A percentile compares a stretch with the other conserved stretches of the same genome.
phyloP scores from a whole-genome alignment of 2,329 filamentous ascomycete genomes.

The Cercospora brassicicola region DNA sequence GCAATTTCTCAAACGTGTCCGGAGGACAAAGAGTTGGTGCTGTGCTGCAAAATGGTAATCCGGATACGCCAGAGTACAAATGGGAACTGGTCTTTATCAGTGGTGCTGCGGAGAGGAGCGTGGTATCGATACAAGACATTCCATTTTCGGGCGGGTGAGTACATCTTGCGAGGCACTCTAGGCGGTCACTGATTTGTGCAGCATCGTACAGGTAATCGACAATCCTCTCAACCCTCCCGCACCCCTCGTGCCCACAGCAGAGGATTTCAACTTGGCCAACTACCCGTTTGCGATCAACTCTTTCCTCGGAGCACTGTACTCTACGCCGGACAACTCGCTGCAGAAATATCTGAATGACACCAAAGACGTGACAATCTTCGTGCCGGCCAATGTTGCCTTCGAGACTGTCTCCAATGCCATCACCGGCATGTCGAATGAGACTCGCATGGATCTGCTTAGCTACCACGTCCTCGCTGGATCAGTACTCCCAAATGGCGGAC shows the following conservation, averaged over 20 bases:
- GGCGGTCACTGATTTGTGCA: conserved; percentile 27
- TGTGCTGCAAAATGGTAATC: conserved; percentile 22
- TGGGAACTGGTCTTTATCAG: conserved; percentile 43
- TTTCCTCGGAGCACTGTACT: conserved; percentile 49
- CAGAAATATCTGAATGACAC: conserved; percentile 28
- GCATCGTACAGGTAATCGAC: conserved; percentile 57
- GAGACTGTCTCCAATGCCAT: conserved; percentile 41
- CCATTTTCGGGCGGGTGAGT: conserved; percentile 50
- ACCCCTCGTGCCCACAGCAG: conserved; percentile 46
- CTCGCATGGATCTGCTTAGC: conserved; percentile 37
- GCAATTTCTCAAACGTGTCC: conserved; percentile 52
- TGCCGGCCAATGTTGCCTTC: conserved; percentile 36
- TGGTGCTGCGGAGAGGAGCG: conserved; percentile 48
- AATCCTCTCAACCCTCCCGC: conserved; percentile 53
- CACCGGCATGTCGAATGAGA: conserved; percentile 31
- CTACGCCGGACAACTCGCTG: conserved; percentile 42
- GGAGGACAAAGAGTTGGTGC: conserved; percentile 53
- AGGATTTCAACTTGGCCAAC: conserved; percentile 22
- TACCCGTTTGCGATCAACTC: conserved; percentile 49
- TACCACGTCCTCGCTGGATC: conserved; percentile 40
- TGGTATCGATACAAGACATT: conserved; percentile 21
- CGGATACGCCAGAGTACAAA: conserved; percentile 10
- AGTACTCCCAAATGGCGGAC: conserved; percentile 9
- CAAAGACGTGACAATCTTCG: conserved; percentile 37
- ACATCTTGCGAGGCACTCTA: conserved; percentile 40